Evolutionary conservation across 768 basidiomycete species (phyloP), one percentile per base, ranked within the genome.

Genomic region (Leucocoprinus sp.): DNA sequence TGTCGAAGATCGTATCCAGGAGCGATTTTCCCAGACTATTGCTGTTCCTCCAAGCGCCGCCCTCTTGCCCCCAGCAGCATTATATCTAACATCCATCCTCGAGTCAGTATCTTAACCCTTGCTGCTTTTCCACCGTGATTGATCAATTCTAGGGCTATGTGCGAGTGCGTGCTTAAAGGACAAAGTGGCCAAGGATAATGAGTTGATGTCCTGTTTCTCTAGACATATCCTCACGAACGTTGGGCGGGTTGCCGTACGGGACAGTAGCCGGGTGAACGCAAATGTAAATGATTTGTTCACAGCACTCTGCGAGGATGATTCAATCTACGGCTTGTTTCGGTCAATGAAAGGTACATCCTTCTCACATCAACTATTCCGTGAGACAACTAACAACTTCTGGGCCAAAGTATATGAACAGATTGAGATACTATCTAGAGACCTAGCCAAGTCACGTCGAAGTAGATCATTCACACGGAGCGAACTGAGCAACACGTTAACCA

Each of bases 21-120:
- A 83, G 42, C 73, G 74, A 31, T 80, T 87, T 72, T 58, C 55
- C 33, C 66, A 65, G 42, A 60, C 71, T n/a, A 71, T 73, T 21
- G 69, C 72, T 9, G 61, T 67, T 9, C 66, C 78, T 24, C 76
- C 80, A 15, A 74, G 70, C 41, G 61, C 75, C 15, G 60, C 72
- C 5, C 70, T 85, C 7, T 62, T 93, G 19, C 80, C 84, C 7
- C 90, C 90, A 3, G 88, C 92, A 24, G 83, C 89, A 15, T 60
- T 96, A 35, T 96, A 93, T 69, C 72, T 93, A 41, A 93, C 93
- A 2, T 91, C 92, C 6, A 88, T 95, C 52, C 70, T 96, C 23
- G 93, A 96, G 92, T 93, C 62, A 68, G 92, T 76, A 48, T 54
- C 52, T 42, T n/a, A n/a, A n/a, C n/a, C n/a, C n/a, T n/a, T n/a